Evolutionary conservation across 2,329 filamentous ascomycete genomes (phyloP), one percentile per base, ranked within the genome.

Genomic region (Fonsecaea erecta): DNA sequence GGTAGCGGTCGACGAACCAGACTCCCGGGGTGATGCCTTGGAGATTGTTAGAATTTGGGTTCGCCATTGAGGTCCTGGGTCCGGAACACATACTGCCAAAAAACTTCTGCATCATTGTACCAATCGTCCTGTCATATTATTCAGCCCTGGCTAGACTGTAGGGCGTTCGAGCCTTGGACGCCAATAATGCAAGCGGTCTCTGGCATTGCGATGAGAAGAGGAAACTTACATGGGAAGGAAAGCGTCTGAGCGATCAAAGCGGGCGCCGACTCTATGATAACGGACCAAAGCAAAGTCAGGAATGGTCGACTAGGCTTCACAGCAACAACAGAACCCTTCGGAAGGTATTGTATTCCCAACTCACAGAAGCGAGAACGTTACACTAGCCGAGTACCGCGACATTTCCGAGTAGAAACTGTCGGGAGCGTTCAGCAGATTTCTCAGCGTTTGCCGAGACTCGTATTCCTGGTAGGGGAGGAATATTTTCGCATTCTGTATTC

Each of bases 1-100:
- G 82, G 1, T 84, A 65, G 0, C 79, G 71, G 63, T 84, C 81
- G 5, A 84, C 81, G 3, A 77, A 65, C 77, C 77, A 84, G 11
- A 73, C 74, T 3, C 81, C 80, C 1, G 81, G 79, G 11, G 48
- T 34, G 52, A 61, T 61, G 51, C 24, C 32, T 58, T 30, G 7
- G 40, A 34, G 24, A 3, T 26, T 5, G 26, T 58, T 24, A 58
- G 55, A 7, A n/a, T 51, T 37, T n/a, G n/a, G 16, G 18, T 21
- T 18, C 16, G 24, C 8, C 5, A 7, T 18, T 48, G 24, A 18
- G 21, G 24, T 26, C 40, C 12, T 9, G 16, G 37, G 11, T 18
- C 11, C 43, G 2, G 35, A 1, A 21, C 26, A 58, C 55, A 16
- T 51, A 58, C 55, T 58, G 24, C 46, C 46, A 21, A 61, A 61